Base-by-base conservation (phyloP, 1,139 yeast species). In the Blastobotrys illinoisensis region DNA sequence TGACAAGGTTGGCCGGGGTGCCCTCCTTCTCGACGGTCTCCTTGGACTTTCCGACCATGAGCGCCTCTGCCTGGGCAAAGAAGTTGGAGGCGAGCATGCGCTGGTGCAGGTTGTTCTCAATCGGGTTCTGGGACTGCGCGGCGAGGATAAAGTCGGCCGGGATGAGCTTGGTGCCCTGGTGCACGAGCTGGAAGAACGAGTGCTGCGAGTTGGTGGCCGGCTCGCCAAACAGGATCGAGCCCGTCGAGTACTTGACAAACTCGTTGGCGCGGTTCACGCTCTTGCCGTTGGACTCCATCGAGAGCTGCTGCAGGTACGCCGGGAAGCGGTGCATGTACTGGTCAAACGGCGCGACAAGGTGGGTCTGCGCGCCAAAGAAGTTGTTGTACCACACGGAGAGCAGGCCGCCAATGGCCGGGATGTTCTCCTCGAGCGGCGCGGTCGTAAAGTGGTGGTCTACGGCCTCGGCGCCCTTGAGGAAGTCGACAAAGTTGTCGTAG, bases 201-300 rank as follows among this genome's bases (percentile, higher is more conserved):
- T 93, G 99, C 79, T 93, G 99, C 56, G 99, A 95, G 74, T 93
- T 93, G 62, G 99, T 93, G 59, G 97, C 95, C 69, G 99, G 99
- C 79, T 93, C 99, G 70, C 99, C 99, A 69, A 93, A 93, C 69
- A 93, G 78, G 61, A 93, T 90, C 57, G 96, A 79, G 64, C 99
- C 99, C 51, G 98, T 91, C 70, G 95, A 91, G 79, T 93, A 93
- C 77, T 86, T 83, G 69, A 96, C 88, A 77, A 86, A 89, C 60
- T 82, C 85, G 70, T 89, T 87, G 66, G 88, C 90, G 74, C 97
- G 86, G 66, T 96, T 87, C 64, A 91, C 97, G 49, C 96, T 85
- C 79, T 93, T 93, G 78, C 99, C 99, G 77, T 93, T 93, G 59
- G 98, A 90, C 79, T 93, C 99, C 99, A 93, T 93, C 44, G 96